phyloP scores from a whole-genome alignment of 2,329 filamentous ascomycete species.

The Westerdykella aurantiaca region DNA sequence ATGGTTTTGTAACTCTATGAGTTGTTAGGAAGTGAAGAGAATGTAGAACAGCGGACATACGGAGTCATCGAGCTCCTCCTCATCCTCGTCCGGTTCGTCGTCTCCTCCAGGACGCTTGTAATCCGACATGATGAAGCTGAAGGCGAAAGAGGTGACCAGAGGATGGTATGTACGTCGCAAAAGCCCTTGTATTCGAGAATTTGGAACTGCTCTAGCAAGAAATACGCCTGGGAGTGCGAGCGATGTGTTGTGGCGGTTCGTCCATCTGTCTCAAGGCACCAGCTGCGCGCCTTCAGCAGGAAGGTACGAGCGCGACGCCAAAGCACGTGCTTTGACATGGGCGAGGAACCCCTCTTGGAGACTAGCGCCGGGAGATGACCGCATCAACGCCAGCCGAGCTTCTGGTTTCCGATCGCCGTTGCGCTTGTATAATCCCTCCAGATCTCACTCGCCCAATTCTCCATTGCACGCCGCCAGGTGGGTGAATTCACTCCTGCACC shows the following conservation, averaged over 20 bases:
- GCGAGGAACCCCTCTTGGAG: neutral
- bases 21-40: constrained; percentile 11
- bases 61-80: constrained; percentile 62
- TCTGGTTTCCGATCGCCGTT: neutral
- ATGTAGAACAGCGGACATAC: constrained; percentile 36
- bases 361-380: neutral
- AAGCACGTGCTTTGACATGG: neutral
- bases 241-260: neutral
- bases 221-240: neutral
- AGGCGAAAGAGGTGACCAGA: too few species aligned
- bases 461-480: too few species aligned
- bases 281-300: neutral
- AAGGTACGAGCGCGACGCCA: neutral
- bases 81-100: constrained; percentile 57
- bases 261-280: neutral
- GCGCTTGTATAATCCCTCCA: neutral
- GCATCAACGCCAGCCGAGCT: neutral
- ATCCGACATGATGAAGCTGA: constrained; percentile 25
- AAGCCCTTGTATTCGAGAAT: too few species aligned
- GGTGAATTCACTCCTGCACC: constrained; percentile 4
- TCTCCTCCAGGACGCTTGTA: constrained; percentile 37
- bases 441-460: too few species aligned
- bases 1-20: constrained; percentile 72
- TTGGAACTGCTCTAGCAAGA: too few species aligned
- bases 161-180: too few species aligned